These are phyloP conservation scores for Medakamo hakoo DNA, from an alignment of 139 green algal genomes.

Conservation along the genomic window DNA sequence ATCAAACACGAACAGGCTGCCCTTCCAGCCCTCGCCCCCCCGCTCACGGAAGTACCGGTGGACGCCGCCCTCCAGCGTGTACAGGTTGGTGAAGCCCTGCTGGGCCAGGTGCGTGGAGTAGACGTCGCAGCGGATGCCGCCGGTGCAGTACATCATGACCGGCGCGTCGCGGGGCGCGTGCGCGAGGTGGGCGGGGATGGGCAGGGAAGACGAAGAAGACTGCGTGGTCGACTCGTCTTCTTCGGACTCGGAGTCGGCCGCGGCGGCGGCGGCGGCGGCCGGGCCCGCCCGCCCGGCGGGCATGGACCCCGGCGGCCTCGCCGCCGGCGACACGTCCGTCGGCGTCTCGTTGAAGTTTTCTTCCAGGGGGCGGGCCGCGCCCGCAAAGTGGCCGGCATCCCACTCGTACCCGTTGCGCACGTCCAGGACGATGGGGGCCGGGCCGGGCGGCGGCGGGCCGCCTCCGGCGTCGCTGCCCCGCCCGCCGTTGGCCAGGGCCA, in stretches of 20 bases:
- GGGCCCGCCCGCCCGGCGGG: not conserved
- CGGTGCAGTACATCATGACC: slow-evolving; percentile 99
- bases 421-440: slow-evolving; percentile 68
- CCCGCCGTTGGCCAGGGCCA: slow-evolving; percentile 11
- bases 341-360: slow-evolving; percentile 84
- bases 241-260: too few relatives aligned
- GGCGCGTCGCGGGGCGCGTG: slow-evolving; percentile 32
- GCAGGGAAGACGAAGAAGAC: too few relatives aligned
- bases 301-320: not conserved
- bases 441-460: not conserved
- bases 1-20: slow-evolving; percentile 95
- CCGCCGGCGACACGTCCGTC: slow-evolving; percentile 16
- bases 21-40: slow-evolving; percentile 61
- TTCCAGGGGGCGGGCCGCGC: slow-evolving; percentile 50
- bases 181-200: slow-evolving; percentile 40
- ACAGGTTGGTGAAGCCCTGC: slow-evolving; percentile 81
- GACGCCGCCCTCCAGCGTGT: slow-evolving; percentile 85
- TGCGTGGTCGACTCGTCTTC: too few relatives aligned
- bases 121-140: slow-evolving; percentile 96
- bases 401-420: slow-evolving; percentile 96
- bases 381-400: slow-evolving; percentile 92
- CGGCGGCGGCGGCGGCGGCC: too few relatives aligned
- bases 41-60: slow-evolving; percentile 51
- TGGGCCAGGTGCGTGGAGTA: slow-evolving; percentile 79
- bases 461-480: slow-evolving; percentile 2